These are phyloP conservation scores for Podila verticillata DNA, from an alignment of 192 early-diverging fungal genomes.

Conservation along the genomic window DNA sequence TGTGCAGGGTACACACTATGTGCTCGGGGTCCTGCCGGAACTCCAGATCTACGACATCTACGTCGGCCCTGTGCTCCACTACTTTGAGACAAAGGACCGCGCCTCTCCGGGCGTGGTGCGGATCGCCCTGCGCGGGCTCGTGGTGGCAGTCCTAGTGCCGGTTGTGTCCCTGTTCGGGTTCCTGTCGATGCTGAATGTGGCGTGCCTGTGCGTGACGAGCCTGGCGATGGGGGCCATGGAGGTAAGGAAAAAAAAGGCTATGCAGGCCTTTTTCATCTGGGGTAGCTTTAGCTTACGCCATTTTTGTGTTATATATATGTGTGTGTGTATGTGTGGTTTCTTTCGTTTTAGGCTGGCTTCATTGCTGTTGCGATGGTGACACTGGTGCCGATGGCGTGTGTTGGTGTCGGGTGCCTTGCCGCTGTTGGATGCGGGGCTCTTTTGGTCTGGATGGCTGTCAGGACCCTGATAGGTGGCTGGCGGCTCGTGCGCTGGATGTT, in stretches of 20 bases:
- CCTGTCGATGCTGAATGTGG: not conserved
- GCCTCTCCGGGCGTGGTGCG: not conserved
- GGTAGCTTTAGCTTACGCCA: too few species aligned
- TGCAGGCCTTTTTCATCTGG: too few species aligned
- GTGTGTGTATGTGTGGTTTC: too few species aligned
- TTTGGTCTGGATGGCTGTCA: not conserved
- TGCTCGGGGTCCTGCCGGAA: slow-evolving; percentile 1
- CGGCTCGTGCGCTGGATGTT: too few species aligned
- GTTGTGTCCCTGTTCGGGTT: not conserved
- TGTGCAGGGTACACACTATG: not conserved
- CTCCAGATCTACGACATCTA: not conserved
- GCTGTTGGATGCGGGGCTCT: not conserved
- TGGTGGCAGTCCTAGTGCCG: not conserved
- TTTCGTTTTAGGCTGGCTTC: slow-evolving; percentile 9
- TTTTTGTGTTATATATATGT: too few species aligned
- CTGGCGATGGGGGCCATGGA: not conserved
- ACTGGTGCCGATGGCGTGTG: slow-evolving; percentile 8
- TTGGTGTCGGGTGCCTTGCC: not conserved
- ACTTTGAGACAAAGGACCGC: not conserved
- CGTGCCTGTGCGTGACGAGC: not conserved
- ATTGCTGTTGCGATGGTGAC: slow-evolving; percentile 35
- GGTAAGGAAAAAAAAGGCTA: not conserved
- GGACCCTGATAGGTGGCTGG: too few species aligned
- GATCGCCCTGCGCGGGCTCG: not conserved
- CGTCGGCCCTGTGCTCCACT: not conserved